Evolutionary conservation across 345 rosid genomes (phyloP), one percentile per base, ranked within the genome.

Genomic region (Euphorbia pulcherrima): DNA sequence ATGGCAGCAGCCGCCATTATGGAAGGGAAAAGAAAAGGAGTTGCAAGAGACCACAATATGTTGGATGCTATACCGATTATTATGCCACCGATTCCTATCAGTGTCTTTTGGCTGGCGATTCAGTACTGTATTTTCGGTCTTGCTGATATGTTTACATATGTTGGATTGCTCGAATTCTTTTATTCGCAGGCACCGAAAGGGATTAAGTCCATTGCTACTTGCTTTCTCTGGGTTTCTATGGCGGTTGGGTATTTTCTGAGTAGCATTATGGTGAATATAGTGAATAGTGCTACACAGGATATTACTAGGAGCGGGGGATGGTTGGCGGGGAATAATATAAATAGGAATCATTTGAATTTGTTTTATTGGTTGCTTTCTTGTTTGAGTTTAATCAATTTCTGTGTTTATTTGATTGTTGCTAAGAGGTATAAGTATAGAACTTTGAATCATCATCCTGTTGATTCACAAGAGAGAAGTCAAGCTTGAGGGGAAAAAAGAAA

Each of bases 121-220:
- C 92, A 87, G 73, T 87, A 61, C 77, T 79, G 82, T 76, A 78
- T 83, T 35, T 83, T 83, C 21, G 92, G 88, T 8, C 74, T 83
- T 20, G 85, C 88, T 0, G 88, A 85, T 73, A 58, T 82, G 83
- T 85, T 87, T 57, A 83, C 88, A 0, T 80, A 74, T 9, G 84
- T 80, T 0, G 87, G 89, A 3, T 72, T 85, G 44, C 85, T 85
- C 8, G 87, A 87, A 55, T 83, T 85, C 40, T 85, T 87, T 78
- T 85, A 85, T 59, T 82, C 89, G 0, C 85, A 87, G 68, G 84
- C 89, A 8, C 92, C 85, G 0, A 72, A 73, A 53, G 76, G 39
- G 20, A 67, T 87, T 0, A 83, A 82, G 26, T 78, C 88, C 0
- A 47, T 81, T 13, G 79, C 88, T 0, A 82, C 86, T 53, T 80